Base-by-base conservation (phyloP, 1,139 yeast genomes). In the Candida sp. region DNA sequence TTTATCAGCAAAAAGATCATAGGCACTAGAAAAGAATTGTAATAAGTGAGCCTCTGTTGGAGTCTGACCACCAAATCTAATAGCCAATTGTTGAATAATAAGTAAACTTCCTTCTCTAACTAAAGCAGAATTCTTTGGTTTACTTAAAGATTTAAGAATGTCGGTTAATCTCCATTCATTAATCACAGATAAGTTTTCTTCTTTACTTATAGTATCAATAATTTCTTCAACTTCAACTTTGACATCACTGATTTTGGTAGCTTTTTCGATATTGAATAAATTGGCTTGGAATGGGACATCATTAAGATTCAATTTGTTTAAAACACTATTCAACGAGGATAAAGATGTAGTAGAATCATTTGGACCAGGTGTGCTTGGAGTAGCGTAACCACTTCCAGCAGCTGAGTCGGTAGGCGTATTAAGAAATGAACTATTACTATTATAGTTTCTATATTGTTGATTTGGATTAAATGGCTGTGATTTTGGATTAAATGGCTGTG, bases 1-100 rank as follows among this genome's bases (percentile, higher is more conserved):
- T 67, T 93, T 93, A 58, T 93, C 98, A 42, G 93, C 82, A 46
- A 81, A 72, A 49, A 73, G 74, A 63, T 82, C 96, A 62, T 75
- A 81, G 45, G 79, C 86, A 48, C 68, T 67, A 22, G 70, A 71
- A 51, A 81, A 77, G 45, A 77, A 77, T 45, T 79, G 82, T 38
- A 83, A 63, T 46, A 90, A 71, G 59, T 82, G 83, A 1, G 91
- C 85, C 66, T 90, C 97, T 44, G 77, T 79, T 46, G 87, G 95
- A 38, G 87, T 71, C 49, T 76, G 74, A 36, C 87, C 86, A 15
- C 85, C 84, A 53, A 82, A 78, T 51, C 74, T 76, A 52, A 81
- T 73, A 39, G 88, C 84, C 53, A 90, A 70, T 43, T 84, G 79
- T 45, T 88, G 84, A 41, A 89, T 70, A 42, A 88, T 66, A 40